Percentiles rank a stretch among this genome's conserved stretches.
These are phyloP conservation scores for Proliferodiscus dingleyae DNA, from an alignment of 2,329 filamentous ascomycete genomes.

Conservation along the genomic window DNA sequence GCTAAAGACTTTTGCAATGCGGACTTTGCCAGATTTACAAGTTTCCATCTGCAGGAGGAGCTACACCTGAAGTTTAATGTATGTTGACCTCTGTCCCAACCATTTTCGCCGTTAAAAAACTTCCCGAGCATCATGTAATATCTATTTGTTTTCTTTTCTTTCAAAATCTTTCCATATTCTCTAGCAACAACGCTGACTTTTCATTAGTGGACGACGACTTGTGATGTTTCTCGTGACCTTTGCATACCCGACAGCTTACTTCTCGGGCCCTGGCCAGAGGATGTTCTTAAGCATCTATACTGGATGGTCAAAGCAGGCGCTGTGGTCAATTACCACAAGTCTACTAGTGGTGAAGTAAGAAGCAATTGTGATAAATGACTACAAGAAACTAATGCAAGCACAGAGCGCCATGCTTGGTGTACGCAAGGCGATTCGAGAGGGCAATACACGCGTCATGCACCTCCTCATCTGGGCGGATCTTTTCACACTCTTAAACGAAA, in stretches of 20 bases:
- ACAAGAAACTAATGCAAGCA: conserved; percentile 1
- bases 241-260: conserved; percentile 30
- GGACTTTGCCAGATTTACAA: conserved; percentile 17
- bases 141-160: conserved; percentile 1
- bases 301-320: conserved; percentile 28
- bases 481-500: conserved; percentile 8
- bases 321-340: conserved; percentile 22
- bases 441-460: conserved; percentile 18
- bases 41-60: conserved; percentile 1
- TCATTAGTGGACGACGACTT: conserved; percentile 4
- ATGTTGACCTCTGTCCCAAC: no score
- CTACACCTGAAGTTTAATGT: neutral
- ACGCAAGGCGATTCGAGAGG: conserved; percentile 18
- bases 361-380: neutral
- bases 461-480: conserved; percentile 21
- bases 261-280: conserved; percentile 28
- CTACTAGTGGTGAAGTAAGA: conserved; percentile 29
- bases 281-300: conserved; percentile 23
- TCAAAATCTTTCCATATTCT: neutral
- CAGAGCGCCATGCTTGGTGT: conserved; percentile 24
- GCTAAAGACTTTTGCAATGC: conserved; percentile 11
- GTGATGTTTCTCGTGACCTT: conserved; percentile 12
- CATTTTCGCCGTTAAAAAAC: no score
- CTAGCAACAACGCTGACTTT: neutral
- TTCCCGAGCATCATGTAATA: no score